These are phyloP conservation scores for Wickerhamiella infanticola DNA, from an alignment of 1,139 yeast genomes.

Conservation along the genomic window DNA sequence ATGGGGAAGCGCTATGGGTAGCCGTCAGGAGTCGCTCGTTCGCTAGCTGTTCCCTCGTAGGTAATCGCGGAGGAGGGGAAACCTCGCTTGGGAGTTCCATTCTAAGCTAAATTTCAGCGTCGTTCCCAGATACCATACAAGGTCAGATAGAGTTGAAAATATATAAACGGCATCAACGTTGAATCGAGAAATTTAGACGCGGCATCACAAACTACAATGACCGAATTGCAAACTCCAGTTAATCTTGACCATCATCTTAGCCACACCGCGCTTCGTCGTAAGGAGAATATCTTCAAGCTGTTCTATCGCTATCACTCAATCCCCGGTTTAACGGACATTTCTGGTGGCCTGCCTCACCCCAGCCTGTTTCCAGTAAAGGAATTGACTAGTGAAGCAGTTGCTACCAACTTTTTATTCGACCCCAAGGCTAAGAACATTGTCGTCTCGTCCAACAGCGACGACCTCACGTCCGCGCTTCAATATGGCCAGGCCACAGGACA, in stretches of 20 bases:
- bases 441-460: slow-evolving; percentile 34
- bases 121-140: neutral
- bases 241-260: slow-evolving; percentile 60
- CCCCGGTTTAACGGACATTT: slow-evolving; percentile 36
- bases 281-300: slow-evolving; percentile 53
- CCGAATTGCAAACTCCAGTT: slow-evolving; percentile 10
- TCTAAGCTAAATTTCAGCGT: neutral
- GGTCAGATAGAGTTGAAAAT: neutral
- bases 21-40: no score
- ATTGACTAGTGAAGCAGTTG: slow-evolving; percentile 23
- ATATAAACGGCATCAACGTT: neutral
- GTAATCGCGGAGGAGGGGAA: neutral
- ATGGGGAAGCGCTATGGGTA: no score
- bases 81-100: neutral
- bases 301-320: slow-evolving; percentile 57
- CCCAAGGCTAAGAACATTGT: slow-evolving; percentile 22
- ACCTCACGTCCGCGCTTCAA: slow-evolving; percentile 58
- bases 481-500: slow-evolving; percentile 73
- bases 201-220: neutral
- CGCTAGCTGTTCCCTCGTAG: neutral
- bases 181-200: no score
- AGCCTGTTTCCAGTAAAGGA: slow-evolving; percentile 14
- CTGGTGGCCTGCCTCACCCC: slow-evolving; percentile 17
- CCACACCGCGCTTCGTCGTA: slow-evolving; percentile 50
- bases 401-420: slow-evolving; percentile 24